Evolutionary conservation across 257 asterid species (phyloP).

Genomic region (Anisodus tanguticus): DNA sequence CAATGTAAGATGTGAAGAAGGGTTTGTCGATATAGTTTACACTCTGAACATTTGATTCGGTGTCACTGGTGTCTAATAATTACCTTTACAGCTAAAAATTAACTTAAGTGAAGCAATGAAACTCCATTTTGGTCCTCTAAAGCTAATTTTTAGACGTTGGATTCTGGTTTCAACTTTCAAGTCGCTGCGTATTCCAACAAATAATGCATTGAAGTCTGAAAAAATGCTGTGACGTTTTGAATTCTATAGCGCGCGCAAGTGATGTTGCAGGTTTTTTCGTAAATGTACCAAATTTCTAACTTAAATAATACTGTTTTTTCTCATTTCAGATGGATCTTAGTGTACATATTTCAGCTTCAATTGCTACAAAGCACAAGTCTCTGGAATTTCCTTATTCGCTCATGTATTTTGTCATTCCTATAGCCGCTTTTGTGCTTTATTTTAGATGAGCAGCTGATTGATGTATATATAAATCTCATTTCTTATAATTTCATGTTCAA

Average conservation of each 20-base stretch:
- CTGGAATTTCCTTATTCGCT: background rate
- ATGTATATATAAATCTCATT: too few relatives aligned
- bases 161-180: too few relatives aligned
- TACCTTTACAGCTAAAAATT: conserved; percentile 31
- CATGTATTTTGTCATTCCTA: background rate
- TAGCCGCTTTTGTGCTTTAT: too few relatives aligned
- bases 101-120: too few relatives aligned
- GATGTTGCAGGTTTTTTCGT: too few relatives aligned
- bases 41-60: background rate
- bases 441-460: too few relatives aligned
- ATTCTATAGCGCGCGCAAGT: too few relatives aligned
- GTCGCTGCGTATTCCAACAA: background rate
- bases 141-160: too few relatives aligned
- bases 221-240: too few relatives aligned
- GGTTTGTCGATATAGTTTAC: too few relatives aligned
- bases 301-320: background rate
- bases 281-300: background rate
- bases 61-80: conserved; percentile 50
- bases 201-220: background rate
- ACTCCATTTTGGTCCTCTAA: too few relatives aligned
- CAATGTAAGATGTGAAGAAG: conserved; percentile 42
- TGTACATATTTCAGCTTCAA: background rate
- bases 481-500: too few relatives aligned
- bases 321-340: background rate
- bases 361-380: background rate